Evolutionary conservation across 2,329 filamentous ascomycete species (phyloP), one percentile per base, ranked within the genome.

Genomic region (Phaeosphaeria sp.): DNA sequence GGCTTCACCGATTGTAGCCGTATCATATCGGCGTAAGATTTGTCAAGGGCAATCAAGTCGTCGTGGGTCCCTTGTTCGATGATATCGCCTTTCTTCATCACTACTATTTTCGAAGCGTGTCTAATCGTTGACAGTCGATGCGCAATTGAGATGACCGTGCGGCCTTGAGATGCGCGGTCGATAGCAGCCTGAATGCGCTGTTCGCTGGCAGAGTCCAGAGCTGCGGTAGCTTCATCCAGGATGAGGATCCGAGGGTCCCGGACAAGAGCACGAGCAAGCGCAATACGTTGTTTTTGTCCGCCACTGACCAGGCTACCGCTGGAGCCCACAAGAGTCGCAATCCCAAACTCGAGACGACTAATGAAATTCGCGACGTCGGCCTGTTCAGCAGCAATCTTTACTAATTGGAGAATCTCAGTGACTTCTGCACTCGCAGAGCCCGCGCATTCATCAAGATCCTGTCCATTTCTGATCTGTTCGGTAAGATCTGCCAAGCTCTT

Each of bases 281-380:
- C 85, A 52, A 89, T 79, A 5, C 86, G 79, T 66, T 89, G 87
- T 51, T 84, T 82, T 66, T 89, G 86, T 0, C 78, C 79, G 53
- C 86, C 86, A 48, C 83, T 86, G 30, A 88, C 77, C 6, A 86
- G 78, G 36, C 80, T 82, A 24, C 86, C 86, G 11, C 79, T 80
- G 6, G 80, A 78, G 2, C 87, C 86, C 1, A 87, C 83, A 3
- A 80, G 75, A 0, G 79, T 79, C 2, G 79, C 80, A 8, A 81
- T 73, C 39, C 82, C 79, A 64, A 82, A 72, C 48, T 86, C 82
- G 1, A 86, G 80, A 1, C 73, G 76, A 44, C 79, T 76, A 63
- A 87, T 87, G 67, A 88, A 90, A 13, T 67, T 68, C 50, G 80
- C 78, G 0, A 85, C 88, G 72, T 90, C 87, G 0, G 88, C 87